Base-by-base conservation (phyloP, 2,329 filamentous ascomycete species). In the Arachnomyces sp. region DNA sequence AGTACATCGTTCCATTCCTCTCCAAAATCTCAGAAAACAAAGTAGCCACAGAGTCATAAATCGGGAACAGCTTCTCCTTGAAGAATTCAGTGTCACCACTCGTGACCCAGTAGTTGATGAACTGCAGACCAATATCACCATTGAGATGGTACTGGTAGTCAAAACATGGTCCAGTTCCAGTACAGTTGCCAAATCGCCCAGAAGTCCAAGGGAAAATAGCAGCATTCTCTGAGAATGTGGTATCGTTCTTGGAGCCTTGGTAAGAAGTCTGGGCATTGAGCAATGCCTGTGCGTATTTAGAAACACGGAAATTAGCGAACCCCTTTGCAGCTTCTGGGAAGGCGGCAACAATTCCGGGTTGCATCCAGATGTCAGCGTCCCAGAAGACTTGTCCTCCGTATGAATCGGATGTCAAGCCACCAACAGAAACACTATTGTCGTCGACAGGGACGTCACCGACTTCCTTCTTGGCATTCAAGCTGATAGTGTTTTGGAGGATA, bases 131-230 rank as follows among this genome's bases (percentile, higher is more conserved):
- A 48, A 85, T 83, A 48, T 84, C 81, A 6, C 79, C 78, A 49
- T 84, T 84, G 29, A 85, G 51, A 55, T 85, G 81, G 50, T 85
- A 86, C 54, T 85, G 72, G 48, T 85, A 84, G 56, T 85, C 80
- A 50, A 79, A 82, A 56, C 81, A 85, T 17, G 74, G 71, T 2
- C 74, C 74, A 3, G 74, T 75, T 2, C 67, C 72, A 0, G 82
- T 85, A 51, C 81, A 85, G 51, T 85, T 84, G 2, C 81, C 82
- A 51, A 71, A 80, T 4, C 79, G 63, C 7, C 76, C 80, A 49
- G 75, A 75, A 0, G 80, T 84, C 82, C 82, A 86, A 1, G 80
- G 74, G 51, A 75, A 86, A 1, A 80, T 72, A 0, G 79, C 78
- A 14, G 78, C 75, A 4, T 73, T 70, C 1, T 66, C 57, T 1